Percentiles rank a stretch among this genome's conserved stretches.
These are phyloP conservation scores for Xylaria flabelliformis DNA, from an alignment of 495 filamentous ascomycete genomes.

Conservation along the genomic window DNA sequence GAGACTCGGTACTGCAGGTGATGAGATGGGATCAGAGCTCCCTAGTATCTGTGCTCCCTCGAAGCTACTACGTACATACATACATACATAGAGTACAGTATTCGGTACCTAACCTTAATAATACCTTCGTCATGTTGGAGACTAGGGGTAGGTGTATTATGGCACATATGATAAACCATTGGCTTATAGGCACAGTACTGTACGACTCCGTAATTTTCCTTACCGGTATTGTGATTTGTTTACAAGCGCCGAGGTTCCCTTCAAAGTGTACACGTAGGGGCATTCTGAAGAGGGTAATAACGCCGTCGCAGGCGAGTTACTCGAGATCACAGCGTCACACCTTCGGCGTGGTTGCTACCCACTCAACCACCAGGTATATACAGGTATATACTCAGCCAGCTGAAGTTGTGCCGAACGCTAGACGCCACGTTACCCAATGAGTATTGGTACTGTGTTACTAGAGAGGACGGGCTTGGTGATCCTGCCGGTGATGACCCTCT, in stretches of 20 bases:
- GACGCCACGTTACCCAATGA: constrained; percentile 16
- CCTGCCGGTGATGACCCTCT: background rate
- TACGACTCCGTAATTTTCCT: background rate
- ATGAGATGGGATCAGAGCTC: constrained; percentile 15
- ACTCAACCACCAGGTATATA: background rate
- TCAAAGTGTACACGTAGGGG: background rate
- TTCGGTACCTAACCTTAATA: constrained; percentile 1
- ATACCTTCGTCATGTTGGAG: constrained; percentile 12
- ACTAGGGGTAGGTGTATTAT: background rate
- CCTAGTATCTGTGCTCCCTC: constrained; percentile 10
- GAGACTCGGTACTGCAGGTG: constrained; percentile 19
- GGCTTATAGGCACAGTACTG: background rate
- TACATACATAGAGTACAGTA: too few relatives aligned
- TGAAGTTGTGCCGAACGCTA: constrained; percentile 19
- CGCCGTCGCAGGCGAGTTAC: constrained; percentile 20
- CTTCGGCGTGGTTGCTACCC: constrained; percentile 3
- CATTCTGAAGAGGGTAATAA: constrained; percentile 19
- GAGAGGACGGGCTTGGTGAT: constrained; percentile 1
- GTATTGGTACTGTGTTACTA: constrained; percentile 1
- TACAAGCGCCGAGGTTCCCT: constrained; percentile 9
- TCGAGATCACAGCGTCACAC: constrained; percentile 1
- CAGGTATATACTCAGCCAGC: background rate
- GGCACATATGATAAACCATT: background rate
- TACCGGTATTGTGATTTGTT: background rate
- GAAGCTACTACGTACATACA: background rate